A percentile compares a stretch with the other conserved stretches of the same genome.
Evolutionary conservation across 345 rosid species (phyloP).

Genomic region (Euphorbia lathyris): DNA sequence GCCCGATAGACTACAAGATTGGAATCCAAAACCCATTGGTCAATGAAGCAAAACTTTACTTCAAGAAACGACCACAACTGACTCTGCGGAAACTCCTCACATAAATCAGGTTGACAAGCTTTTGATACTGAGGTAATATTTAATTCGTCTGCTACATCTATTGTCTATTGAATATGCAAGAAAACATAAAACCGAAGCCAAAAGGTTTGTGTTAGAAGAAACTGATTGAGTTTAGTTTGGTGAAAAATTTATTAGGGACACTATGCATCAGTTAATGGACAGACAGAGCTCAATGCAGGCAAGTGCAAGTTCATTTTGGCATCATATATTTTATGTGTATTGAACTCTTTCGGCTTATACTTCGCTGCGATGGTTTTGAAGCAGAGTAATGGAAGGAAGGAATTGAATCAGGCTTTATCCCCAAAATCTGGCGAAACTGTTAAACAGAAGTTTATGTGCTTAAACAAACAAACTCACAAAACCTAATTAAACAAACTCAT

Average conservation of each 20-base stretch:
- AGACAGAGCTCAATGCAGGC: too few species aligned
- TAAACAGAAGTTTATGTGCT: constrained; percentile 3
- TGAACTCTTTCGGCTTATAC: neutral
- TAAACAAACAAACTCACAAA: too few species aligned
- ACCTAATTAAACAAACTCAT: too few species aligned
- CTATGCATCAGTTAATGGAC: constrained; percentile 1
- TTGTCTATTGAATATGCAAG: neutral
- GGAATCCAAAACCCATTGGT: neutral
- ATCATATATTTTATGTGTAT: neutral
- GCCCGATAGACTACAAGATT: neutral
- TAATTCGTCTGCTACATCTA: neutral
- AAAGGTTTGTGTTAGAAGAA: neutral
- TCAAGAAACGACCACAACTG: neutral
- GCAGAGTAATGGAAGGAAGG: constrained; percentile 11
- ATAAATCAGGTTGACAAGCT: constrained; percentile 6
- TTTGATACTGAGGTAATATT: constrained; percentile 11
- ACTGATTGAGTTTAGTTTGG: neutral
- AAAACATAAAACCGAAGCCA: neutral
- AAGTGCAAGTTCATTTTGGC: constrained; percentile 7
- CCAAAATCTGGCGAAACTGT: neutral
- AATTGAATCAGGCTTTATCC: neutral
- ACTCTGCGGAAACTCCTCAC: neutral
- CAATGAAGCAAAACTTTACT: neutral
- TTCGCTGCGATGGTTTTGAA: neutral
- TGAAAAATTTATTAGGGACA: constrained; percentile 5